These are phyloP conservation scores for Heterobasidion parviporum DNA, from an alignment of 1,284 basidiomycete species.

Conservation along the genomic window DNA sequence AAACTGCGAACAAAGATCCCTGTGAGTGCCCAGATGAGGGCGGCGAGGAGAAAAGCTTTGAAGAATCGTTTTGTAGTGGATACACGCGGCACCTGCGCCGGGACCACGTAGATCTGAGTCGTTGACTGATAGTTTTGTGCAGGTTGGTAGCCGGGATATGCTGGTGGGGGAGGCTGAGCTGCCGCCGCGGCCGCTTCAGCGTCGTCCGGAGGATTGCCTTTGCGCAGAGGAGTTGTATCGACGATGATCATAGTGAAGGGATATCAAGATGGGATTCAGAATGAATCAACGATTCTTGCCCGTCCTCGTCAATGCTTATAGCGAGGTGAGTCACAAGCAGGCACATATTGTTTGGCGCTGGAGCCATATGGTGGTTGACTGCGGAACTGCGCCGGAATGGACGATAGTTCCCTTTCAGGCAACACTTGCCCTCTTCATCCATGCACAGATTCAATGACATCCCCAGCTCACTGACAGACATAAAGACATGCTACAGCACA, in stretches of 20 bases:
- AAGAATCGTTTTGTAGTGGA: slow-evolving; percentile 17
- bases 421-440: too few relatives aligned
- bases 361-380: background rate
- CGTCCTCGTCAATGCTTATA: background rate
- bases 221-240: background rate
- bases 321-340: background rate
- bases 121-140: slow-evolving; percentile 2
- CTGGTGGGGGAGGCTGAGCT: slow-evolving; percentile 12
- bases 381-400: too few relatives aligned
- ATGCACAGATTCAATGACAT: too few relatives aligned
- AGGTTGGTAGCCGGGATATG: slow-evolving; percentile 11
- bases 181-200: background rate
- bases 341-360: background rate
- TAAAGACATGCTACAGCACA: too few relatives aligned
- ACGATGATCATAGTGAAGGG: background rate
- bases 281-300: background rate
- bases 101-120: background rate
- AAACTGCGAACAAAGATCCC: slow-evolving; percentile 14
- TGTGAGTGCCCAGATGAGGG: slow-evolving; percentile 17
- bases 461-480: too few relatives aligned
- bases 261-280: background rate
- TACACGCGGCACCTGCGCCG: slow-evolving; percentile 5
- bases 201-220: background rate
- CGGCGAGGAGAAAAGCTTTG: slow-evolving; percentile 18
- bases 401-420: too few relatives aligned